phyloP scores from a whole-genome alignment of 495 filamentous ascomycete genomes.

The Aspergillus haitiensis region DNA sequence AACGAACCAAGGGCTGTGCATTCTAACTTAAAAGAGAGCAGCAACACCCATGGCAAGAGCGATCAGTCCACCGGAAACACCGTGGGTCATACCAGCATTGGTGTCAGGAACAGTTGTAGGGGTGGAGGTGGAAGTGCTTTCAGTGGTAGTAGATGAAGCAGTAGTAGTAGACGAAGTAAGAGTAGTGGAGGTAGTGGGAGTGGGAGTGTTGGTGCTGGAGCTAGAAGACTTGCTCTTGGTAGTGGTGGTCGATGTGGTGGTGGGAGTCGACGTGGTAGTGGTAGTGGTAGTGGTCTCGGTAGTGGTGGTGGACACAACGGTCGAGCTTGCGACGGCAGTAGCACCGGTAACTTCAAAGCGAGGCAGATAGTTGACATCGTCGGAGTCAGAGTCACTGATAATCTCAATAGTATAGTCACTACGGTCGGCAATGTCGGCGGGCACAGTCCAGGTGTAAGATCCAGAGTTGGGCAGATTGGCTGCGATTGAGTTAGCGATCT shows the following conservation, averaged over 20 bases:
- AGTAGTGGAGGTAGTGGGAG: conserved; percentile 21
- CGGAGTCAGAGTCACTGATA: conserved; percentile 44
- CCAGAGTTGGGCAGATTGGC: conserved; percentile 58
- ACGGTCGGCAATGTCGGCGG: conserved; percentile 41
- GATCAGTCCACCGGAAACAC: conserved; percentile 42
- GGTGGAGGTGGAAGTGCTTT: conserved; percentile 13
- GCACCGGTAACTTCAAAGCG: conserved; percentile 56
- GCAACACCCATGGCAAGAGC: conserved; percentile 38
- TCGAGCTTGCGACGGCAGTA: conserved; percentile 41
- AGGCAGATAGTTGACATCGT: conserved; percentile 58
- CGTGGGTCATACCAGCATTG: conserved; percentile 37
- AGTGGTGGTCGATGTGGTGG: conserved; percentile 48
- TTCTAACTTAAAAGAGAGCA: conserved; percentile 33
- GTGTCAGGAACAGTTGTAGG: conserved; percentile 36
- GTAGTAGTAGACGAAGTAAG: conserved; percentile 17
- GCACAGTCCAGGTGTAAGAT: conserved; percentile 56
- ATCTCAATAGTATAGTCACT: conserved; percentile 62
- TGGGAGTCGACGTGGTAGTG: conserved; percentile 51
- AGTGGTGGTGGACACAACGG: conserved; percentile 26
- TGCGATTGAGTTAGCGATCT: conserved; percentile 30
- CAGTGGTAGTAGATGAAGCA: conserved; percentile 19
- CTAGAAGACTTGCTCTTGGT: conserved; percentile 37
- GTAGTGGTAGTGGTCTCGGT: conserved; percentile 19
- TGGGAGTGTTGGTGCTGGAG: conserved; percentile 19
- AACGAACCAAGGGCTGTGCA: conserved; percentile 11